A percentile compares a stretch with the other conserved stretches of the same genome.
Evolutionary conservation across 768 basidiomycete species (phyloP).

Genomic region (Chalciporus sphaerocephalus): DNA sequence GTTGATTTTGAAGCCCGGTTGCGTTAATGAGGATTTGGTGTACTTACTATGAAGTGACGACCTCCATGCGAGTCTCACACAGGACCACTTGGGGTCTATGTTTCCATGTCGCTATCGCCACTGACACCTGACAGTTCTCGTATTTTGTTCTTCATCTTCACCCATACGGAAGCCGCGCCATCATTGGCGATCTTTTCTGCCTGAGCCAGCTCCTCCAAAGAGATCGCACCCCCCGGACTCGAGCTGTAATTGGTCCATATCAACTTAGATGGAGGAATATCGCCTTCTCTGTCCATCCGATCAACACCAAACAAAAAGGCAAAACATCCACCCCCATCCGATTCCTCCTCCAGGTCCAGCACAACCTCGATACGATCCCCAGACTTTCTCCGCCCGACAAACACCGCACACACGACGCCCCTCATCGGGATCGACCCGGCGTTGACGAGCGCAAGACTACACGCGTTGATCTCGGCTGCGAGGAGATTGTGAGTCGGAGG

Average conservation of each 20-base stretch:
- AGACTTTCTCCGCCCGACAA: constrained; percentile 40
- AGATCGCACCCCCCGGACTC: constrained; percentile 26
- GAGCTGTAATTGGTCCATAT: constrained; percentile 25
- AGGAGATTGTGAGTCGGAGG: constrained; percentile 38
- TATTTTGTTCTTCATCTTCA: constrained; percentile 43
- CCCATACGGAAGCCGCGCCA: constrained; percentile 48
- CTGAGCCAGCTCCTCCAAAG: constrained; percentile 38
- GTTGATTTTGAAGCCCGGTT: background rate
- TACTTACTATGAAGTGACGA: background rate
- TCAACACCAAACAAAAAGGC: constrained; percentile 53
- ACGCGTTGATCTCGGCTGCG: constrained; percentile 68
- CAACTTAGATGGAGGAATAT: constrained; percentile 25
- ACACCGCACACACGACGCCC: constrained; percentile 67
- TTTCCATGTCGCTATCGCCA: constrained; percentile 42
- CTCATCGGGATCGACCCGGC: constrained; percentile 70
- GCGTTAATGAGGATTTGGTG: background rate
- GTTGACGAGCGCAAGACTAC: constrained; percentile 62
- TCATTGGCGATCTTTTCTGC: constrained; percentile 47
- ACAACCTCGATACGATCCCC: constrained; percentile 31
- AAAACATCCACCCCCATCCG: constrained; percentile 54
- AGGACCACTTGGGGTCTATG: constrained; percentile 10
- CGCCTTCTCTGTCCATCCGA: background rate
- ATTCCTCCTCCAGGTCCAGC: constrained; percentile 49
- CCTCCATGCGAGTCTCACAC: background rate
- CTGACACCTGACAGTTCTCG: constrained; percentile 16